Evolutionary conservation across 192 early-diverging fungal species (phyloP).

Genomic region (Coemansia furcata): DNA sequence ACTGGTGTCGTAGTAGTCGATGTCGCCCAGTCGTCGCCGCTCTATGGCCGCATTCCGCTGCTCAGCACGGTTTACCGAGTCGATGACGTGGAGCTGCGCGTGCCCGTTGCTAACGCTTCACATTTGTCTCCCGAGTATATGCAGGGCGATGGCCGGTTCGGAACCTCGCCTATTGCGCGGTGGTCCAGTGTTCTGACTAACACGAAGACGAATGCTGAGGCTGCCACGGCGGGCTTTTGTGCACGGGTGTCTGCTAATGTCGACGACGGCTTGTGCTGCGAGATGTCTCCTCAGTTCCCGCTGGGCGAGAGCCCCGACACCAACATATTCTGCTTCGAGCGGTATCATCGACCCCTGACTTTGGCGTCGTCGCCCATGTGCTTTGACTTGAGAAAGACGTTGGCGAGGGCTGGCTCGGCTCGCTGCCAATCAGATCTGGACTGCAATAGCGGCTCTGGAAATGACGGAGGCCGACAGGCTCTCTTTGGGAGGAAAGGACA

Average conservation of each 20-base stretch:
- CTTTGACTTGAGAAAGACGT: constrained; percentile 20
- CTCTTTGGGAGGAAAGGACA: not conserved
- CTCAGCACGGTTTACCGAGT: constrained; percentile 22
- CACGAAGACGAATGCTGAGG: constrained; percentile 18
- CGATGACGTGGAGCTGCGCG: constrained; percentile 26
- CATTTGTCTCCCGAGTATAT: not conserved
- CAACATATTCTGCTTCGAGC: constrained; percentile 35
- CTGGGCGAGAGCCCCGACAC: constrained; percentile 48
- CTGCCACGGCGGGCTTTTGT: constrained; percentile 20
- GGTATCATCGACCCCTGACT: not conserved
- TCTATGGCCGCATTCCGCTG: constrained; percentile 24
- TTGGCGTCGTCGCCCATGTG: constrained; percentile 22
- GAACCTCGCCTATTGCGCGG: constrained; percentile 14
- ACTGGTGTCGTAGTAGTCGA: constrained; percentile 31
- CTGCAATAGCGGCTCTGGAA: constrained; percentile 5
- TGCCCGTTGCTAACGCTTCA: not conserved
- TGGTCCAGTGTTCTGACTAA: constrained; percentile 34
- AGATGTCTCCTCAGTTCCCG: constrained; percentile 33
- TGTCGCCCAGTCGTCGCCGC: constrained; percentile 21
- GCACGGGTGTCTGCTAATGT: constrained; percentile 11
- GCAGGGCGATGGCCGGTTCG: not conserved
- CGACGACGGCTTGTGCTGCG: constrained; percentile 49
- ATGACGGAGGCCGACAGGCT: not conserved
- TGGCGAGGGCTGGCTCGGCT: constrained; percentile 8
- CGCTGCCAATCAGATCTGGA: constrained; percentile 25